A percentile compares a stretch with the other conserved stretches of the same genome.
phyloP scores from a whole-genome alignment of 768 basidiomycete genomes.

The Cubamyces lactineus region DNA sequence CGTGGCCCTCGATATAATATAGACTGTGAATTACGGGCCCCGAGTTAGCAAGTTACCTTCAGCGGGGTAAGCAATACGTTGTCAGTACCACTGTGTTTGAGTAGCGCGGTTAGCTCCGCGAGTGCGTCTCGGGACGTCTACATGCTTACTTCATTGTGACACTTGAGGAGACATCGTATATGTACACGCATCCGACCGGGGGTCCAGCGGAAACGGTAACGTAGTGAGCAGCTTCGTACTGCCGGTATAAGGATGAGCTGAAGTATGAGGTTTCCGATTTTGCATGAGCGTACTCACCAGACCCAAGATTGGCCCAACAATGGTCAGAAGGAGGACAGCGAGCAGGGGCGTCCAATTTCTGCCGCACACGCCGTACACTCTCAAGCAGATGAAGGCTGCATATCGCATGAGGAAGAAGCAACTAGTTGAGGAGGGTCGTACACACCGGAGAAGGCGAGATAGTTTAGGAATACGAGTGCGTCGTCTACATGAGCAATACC shows the following conservation, averaged over 20 bases:
- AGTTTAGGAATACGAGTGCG: slow-evolving; percentile 2
- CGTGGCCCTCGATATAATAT: not conserved
- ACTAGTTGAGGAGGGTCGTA: no score
- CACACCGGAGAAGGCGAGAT: slow-evolving; percentile 6
- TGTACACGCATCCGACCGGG: slow-evolving; percentile 16
- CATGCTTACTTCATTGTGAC: not conserved
- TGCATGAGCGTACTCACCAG: slow-evolving; percentile 15
- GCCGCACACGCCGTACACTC: slow-evolving; percentile 24
- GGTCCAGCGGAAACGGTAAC: slow-evolving; percentile 18
- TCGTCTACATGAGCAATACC: slow-evolving; percentile 1
- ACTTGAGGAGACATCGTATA: not conserved
- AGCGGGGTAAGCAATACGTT: no score
- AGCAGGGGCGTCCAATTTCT: slow-evolving; percentile 24
- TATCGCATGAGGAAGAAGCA: no score
- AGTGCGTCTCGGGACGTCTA: not conserved
- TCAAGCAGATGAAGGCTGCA: slow-evolving; percentile 7
- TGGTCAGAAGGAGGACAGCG: slow-evolving; percentile 11
- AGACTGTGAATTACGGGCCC: not conserved
- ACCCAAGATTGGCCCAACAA: slow-evolving; percentile 10
- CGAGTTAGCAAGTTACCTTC: not conserved
- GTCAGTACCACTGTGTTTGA: no score
- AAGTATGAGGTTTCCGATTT: not conserved
- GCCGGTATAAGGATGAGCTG: no score
- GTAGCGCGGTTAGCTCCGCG: not conserved
- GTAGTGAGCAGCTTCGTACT: slow-evolving; percentile 14